phyloP scores from a whole-genome alignment of 768 basidiomycete species.

The Leccinum ochraceum region DNA sequence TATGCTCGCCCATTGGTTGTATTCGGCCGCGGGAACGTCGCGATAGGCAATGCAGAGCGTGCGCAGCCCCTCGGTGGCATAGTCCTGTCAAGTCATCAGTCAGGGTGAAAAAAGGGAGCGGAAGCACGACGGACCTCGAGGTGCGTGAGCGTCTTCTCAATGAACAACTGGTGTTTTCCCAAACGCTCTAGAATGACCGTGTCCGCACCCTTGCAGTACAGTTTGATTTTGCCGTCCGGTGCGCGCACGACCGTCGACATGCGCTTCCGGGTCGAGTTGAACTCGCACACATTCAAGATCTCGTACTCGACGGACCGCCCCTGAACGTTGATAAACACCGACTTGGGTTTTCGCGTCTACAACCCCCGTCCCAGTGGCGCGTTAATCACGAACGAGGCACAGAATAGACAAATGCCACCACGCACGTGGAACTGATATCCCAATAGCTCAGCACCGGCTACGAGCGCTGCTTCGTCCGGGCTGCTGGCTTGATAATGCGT shows the following conservation, averaged over 20 bases:
- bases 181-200: constrained; percentile 95
- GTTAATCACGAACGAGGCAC: background rate
- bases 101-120: background rate
- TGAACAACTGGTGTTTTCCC: constrained; percentile 80
- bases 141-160: constrained; percentile 84
- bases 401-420: constrained; percentile 12
- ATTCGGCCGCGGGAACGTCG: constrained; percentile 90
- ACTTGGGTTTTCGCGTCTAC: constrained; percentile 87
- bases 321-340: constrained; percentile 78
- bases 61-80: constrained; percentile 94
- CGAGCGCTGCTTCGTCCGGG: constrained; percentile 96
- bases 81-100: constrained; percentile 57
- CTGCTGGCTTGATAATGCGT: constrained; percentile 94
- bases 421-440: constrained; percentile 94
- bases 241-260: constrained; percentile 94
- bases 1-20: constrained; percentile 82
- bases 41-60: constrained; percentile 97
- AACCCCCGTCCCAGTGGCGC: background rate
- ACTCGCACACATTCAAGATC: constrained; percentile 96
- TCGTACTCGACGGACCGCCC: constrained; percentile 80
- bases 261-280: constrained; percentile 95
- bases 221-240: constrained; percentile 88
- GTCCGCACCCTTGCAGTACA: constrained; percentile 97
- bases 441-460: constrained; percentile 88
- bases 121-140: constrained; percentile 65